These are phyloP conservation scores for Kappamyces sp. DNA, from an alignment of 192 early-diverging fungal species.

Conservation along the genomic window DNA sequence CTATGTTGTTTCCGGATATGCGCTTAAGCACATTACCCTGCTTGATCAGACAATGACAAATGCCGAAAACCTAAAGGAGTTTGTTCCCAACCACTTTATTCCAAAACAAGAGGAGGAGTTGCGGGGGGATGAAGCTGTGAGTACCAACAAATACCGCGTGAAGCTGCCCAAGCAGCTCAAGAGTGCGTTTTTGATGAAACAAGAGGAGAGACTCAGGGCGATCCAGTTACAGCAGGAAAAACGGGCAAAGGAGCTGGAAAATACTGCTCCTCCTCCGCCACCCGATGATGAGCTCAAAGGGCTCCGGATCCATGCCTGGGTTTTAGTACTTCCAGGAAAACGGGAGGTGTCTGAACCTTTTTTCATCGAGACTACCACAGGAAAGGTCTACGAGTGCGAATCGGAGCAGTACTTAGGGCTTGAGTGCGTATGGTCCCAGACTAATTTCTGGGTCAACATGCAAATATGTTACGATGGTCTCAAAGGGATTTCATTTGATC, in stretches of 20 bases:
- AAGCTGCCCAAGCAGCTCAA: slow-evolving; percentile 42
- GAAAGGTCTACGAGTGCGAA: slow-evolving; percentile 39
- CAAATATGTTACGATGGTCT: slow-evolving; percentile 57
- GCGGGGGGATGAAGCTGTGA: slow-evolving; percentile 1
- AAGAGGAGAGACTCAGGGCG: slow-evolving; percentile 37
- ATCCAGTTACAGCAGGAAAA: slow-evolving; percentile 21
- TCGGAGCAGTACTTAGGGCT: slow-evolving; percentile 50
- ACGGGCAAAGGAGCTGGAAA: slow-evolving; percentile 29
- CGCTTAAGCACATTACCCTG: slow-evolving; percentile 39
- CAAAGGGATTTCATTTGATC: slow-evolving; percentile 57
- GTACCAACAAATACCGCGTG: slow-evolving; percentile 32
- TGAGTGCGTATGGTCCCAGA: slow-evolving; percentile 50
- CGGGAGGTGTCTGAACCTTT: slow-evolving; percentile 52
- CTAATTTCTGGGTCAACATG: slow-evolving; percentile 62
- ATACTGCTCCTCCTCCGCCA: background rate
- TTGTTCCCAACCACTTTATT: slow-evolving; percentile 17
- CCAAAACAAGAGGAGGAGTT: background rate
- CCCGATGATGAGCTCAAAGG: slow-evolving; percentile 48
- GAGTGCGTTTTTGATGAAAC: slow-evolving; percentile 43
- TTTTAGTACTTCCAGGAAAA: slow-evolving; percentile 52
- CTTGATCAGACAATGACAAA: slow-evolving; percentile 45
- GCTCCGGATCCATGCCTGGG: slow-evolving; percentile 53
- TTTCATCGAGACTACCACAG: slow-evolving; percentile 54
- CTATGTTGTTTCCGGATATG: slow-evolving; percentile 54
- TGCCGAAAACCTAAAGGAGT: slow-evolving; percentile 26